phyloP scores from a whole-genome alignment of 2,329 filamentous ascomycete species.

The Colletotrichum costaricense region DNA sequence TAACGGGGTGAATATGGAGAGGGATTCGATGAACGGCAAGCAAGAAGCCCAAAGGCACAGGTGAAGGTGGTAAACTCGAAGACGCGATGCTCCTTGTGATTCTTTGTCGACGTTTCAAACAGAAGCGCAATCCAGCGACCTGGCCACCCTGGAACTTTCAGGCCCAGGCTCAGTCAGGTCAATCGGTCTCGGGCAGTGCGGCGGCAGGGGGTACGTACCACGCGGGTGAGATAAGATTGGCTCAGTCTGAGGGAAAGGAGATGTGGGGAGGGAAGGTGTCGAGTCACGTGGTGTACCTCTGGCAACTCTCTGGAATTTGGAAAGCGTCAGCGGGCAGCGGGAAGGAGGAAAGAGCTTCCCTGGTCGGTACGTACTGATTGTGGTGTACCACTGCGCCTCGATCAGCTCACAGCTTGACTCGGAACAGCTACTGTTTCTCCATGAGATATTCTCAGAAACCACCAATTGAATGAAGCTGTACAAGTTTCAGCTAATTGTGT shows the following conservation, averaged over 20 bases:
- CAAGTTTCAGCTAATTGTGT: background rate
- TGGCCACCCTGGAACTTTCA: conserved; percentile 36
- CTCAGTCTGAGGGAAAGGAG: background rate
- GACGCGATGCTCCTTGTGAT: conserved; percentile 13
- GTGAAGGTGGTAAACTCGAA: background rate
- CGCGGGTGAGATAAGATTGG: background rate
- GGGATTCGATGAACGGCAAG: conserved; percentile 14
- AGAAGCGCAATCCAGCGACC: conserved; percentile 25
- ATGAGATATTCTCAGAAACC: background rate
- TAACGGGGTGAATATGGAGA: background rate
- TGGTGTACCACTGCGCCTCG: no score
- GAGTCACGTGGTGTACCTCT: conserved; percentile 2
- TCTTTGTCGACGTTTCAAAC: conserved; percentile 36
- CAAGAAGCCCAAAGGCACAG: conserved; percentile 10
- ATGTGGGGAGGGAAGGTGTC: background rate
- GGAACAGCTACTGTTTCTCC: conserved; percentile 23
- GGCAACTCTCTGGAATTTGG: no score
- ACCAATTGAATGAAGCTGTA: background rate
- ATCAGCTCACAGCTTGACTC: background rate
- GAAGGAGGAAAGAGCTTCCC: background rate
- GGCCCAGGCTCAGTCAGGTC: conserved; percentile 27
- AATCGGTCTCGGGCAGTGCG: conserved; percentile 28
- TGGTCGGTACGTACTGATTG: background rate
- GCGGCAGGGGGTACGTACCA: conserved; percentile 31
- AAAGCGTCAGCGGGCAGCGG: background rate